Conservation (phyloP, 164 flowering plant species). For the Vitis vinifera region DNA sequence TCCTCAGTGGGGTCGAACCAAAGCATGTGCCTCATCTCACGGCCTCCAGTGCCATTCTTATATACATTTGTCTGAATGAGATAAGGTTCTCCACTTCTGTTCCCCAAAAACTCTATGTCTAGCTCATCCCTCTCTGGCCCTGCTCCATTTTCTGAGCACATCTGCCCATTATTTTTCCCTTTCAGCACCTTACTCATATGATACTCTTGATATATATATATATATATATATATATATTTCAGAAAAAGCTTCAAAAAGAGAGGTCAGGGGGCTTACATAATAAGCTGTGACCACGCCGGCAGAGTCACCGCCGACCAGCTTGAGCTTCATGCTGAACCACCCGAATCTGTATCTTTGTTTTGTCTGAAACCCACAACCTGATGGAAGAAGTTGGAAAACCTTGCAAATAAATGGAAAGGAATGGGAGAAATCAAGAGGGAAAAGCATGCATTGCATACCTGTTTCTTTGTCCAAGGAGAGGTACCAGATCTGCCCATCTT, state of each 20-base stretch:
- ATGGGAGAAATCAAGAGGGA: not conserved
- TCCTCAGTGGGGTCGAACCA: constrained; percentile 97
- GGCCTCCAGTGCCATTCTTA: constrained; percentile 71
- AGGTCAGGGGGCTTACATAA: constrained; percentile 53
- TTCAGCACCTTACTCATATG: not conserved
- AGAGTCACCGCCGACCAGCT: constrained; percentile 89
- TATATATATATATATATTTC: too few relatives aligned
- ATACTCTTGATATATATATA: too few relatives aligned
- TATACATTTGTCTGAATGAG: constrained; percentile 83
- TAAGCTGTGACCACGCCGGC: constrained; percentile 96
- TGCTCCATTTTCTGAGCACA: constrained; percentile 83
- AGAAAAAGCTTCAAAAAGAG: too few relatives aligned
- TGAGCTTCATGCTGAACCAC: constrained; percentile 96
- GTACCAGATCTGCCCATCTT: constrained; percentile 86
- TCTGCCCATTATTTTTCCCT: constrained; percentile 39
- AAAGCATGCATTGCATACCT: constrained; percentile 39
- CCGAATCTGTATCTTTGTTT: constrained; percentile 88
- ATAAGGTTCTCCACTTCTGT: constrained; percentile 77
- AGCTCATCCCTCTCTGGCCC: constrained; percentile 84
- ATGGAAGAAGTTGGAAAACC: not conserved
- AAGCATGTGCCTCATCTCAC: constrained; percentile 87
- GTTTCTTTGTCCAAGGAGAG: constrained; percentile 77
- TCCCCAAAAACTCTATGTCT: constrained; percentile 95
- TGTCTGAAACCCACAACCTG: constrained; percentile 92
- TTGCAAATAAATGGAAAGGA: not conserved